Evolutionary conservation across 2,329 filamentous ascomycete genomes (phyloP).

Genomic region (Phialophora verrucosa): DNA sequence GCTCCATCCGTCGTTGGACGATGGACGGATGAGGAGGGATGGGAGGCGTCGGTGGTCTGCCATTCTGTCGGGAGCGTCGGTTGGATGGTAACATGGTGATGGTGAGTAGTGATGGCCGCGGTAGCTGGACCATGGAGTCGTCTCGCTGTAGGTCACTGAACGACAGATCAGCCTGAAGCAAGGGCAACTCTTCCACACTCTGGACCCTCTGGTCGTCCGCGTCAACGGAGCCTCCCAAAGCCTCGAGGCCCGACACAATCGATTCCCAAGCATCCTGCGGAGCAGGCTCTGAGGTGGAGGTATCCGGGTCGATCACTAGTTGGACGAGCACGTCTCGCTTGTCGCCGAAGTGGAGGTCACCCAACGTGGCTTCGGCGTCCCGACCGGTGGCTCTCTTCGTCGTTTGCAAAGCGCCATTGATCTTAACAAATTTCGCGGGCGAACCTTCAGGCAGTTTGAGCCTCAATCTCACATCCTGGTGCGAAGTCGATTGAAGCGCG

Average conservation of each 20-base stretch:
- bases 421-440: slow-evolving; percentile 97
- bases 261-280: slow-evolving; percentile 97
- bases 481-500: slow-evolving; percentile 89
- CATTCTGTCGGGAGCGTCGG: slow-evolving; percentile 65
- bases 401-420: slow-evolving; percentile 92
- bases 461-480: slow-evolving; percentile 97
- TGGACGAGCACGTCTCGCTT: slow-evolving; percentile 95
- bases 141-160: slow-evolving; percentile 95
- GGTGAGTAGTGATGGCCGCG: slow-evolving; percentile 85
- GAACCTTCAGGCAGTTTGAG: slow-evolving; percentile 93
- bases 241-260: slow-evolving; percentile 92
- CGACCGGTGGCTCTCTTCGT: slow-evolving; percentile 94
- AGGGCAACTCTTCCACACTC: slow-evolving; percentile 90
- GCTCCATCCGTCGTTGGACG: slow-evolving; percentile 95
- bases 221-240: slow-evolving; percentile 84
- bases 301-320: slow-evolving; percentile 88
- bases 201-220: slow-evolving; percentile 80
- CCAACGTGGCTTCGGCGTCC: slow-evolving; percentile 89
- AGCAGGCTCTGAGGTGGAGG: slow-evolving; percentile 76
- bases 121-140: slow-evolving; percentile 81
- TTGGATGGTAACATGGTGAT: slow-evolving; percentile 87
- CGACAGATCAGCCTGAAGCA: slow-evolving; percentile 91
- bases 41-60: slow-evolving; percentile 67
- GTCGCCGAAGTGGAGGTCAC: slow-evolving; percentile 92
- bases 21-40: slow-evolving; percentile 95